These are phyloP conservation scores for Eucalyptus curtisii DNA, from an alignment of 345 rosid species.

Conservation along the genomic window DNA sequence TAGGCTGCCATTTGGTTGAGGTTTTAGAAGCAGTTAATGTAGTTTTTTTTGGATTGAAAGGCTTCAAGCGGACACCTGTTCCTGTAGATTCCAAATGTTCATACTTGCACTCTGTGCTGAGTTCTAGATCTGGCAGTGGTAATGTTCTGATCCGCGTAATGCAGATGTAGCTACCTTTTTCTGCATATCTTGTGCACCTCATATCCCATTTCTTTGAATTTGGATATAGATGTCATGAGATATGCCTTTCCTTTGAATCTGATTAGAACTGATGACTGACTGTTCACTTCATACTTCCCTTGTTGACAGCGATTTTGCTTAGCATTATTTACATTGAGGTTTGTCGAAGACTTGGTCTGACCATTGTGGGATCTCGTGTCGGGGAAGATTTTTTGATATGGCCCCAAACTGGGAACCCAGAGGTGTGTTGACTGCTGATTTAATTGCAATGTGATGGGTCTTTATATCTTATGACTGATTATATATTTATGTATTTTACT, in stretches of 20 bases:
- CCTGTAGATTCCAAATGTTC: conserved; percentile 54
- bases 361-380: conserved; percentile 87
- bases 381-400: conserved; percentile 96
- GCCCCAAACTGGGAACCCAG: conserved; percentile 80
- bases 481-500: neutral
- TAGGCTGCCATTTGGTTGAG: conserved; percentile 70
- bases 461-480: neutral
- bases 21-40: conserved; percentile 75
- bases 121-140: conserved; percentile 76
- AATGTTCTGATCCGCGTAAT: conserved; percentile 4
- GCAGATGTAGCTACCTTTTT: neutral
- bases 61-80: conserved; percentile 66
- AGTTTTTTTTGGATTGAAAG: conserved; percentile 69
- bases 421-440: conserved; percentile 25
- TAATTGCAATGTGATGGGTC: neutral
- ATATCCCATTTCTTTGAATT: neutral
- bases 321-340: conserved; percentile 93
- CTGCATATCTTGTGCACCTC: neutral
- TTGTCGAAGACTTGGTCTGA: conserved; percentile 59
- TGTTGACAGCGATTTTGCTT: conserved; percentile 67
- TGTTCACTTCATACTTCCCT: neutral
- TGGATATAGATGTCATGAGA: neutral
- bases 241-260: neutral
- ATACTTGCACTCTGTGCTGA: conserved; percentile 70
- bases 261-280: neutral